A percentile compares a stretch with the other conserved stretches of the same genome.
These are phyloP conservation scores for Sonneratia caseolaris DNA, from an alignment of 345 rosid genomes.

Conservation along the genomic window DNA sequence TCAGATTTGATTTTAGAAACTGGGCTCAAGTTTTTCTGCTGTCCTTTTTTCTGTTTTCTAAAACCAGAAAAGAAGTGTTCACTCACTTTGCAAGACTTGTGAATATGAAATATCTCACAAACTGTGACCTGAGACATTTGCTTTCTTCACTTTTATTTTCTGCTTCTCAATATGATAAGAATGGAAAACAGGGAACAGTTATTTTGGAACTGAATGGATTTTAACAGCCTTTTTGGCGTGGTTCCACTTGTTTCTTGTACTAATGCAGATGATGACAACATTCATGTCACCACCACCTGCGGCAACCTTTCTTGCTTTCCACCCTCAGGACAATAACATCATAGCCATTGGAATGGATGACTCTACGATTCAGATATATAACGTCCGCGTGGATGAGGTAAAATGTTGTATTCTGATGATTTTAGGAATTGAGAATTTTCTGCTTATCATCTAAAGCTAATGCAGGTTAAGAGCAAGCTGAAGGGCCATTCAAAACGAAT, in stretches of 20 bases:
- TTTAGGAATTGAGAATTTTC: background rate
- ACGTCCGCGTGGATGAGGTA: conserved; percentile 81
- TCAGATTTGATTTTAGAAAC: background rate
- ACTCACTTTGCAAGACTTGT: too few relatives aligned
- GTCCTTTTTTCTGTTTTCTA: too few relatives aligned
- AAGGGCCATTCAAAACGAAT: conserved; percentile 74
- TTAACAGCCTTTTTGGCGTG: background rate
- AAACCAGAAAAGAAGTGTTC: too few relatives aligned
- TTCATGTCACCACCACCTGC: conserved; percentile 93
- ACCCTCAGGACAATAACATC: conserved; percentile 81
- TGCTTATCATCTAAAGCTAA: background rate
- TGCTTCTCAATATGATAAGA: background rate
- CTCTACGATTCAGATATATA: conserved; percentile 68
- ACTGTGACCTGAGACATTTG: background rate
- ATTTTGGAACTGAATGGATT: background rate
- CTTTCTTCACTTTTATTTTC: background rate
- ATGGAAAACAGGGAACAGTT: conserved; percentile 1
- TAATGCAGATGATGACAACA: conserved; percentile 67
- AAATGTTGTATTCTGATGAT: background rate
- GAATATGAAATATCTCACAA: background rate
- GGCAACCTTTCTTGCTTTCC: conserved; percentile 81
- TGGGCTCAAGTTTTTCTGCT: too few relatives aligned
- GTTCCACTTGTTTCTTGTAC: background rate
- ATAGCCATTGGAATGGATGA: conserved; percentile 95
- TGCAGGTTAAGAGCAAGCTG: conserved; percentile 63